phyloP scores from a whole-genome alignment of 2,329 filamentous ascomycete species.

The Celoporthe dispersa region DNA sequence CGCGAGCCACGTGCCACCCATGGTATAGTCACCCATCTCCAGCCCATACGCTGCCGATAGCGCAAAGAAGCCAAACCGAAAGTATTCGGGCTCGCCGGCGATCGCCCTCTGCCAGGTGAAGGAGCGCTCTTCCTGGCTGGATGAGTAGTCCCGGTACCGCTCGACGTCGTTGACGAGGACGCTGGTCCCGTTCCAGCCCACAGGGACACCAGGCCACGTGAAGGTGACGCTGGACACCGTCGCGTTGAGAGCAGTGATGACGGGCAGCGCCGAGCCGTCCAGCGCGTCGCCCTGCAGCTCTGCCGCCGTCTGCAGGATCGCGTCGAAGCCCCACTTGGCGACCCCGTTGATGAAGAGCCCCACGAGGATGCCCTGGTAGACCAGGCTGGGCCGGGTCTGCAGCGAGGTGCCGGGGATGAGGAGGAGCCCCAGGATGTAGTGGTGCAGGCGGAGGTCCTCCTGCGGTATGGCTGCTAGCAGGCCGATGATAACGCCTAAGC shows the following conservation, averaged over 20 bases:
- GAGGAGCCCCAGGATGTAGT: slow-evolving; percentile 74
- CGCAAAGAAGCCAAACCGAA: slow-evolving; percentile 35
- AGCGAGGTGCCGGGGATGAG: slow-evolving; percentile 73
- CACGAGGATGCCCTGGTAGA: slow-evolving; percentile 74
- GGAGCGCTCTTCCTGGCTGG: slow-evolving; percentile 28
- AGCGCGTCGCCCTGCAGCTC: slow-evolving; percentile 57
- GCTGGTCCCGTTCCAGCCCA: slow-evolving; percentile 36
- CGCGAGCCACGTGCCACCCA: slow-evolving; percentile 36
- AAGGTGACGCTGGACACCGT: slow-evolving; percentile 58
- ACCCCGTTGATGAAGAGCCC: slow-evolving; percentile 80
- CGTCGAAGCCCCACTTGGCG: slow-evolving; percentile 76
- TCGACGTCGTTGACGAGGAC: slow-evolving; percentile 40
- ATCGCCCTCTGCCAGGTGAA: slow-evolving; percentile 33
- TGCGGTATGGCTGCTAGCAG: slow-evolving; percentile 59
- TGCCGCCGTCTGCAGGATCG: slow-evolving; percentile 69
- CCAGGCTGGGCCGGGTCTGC: slow-evolving; percentile 68
- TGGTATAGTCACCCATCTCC: slow-evolving; percentile 34
- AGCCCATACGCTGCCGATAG: slow-evolving; percentile 34
- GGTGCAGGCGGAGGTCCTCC: slow-evolving; percentile 72
- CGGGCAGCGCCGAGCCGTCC: slow-evolving; percentile 51
- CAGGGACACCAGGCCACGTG: slow-evolving; percentile 31
- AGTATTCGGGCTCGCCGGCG: slow-evolving; percentile 34
- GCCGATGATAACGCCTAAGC: slow-evolving; percentile 57
- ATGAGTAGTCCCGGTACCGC: slow-evolving; percentile 34
- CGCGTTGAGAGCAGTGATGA: slow-evolving; percentile 38